Evolutionary conservation across 495 filamentous ascomycete genomes (phyloP).

Genomic region (Emericellopsis terricola): DNA sequence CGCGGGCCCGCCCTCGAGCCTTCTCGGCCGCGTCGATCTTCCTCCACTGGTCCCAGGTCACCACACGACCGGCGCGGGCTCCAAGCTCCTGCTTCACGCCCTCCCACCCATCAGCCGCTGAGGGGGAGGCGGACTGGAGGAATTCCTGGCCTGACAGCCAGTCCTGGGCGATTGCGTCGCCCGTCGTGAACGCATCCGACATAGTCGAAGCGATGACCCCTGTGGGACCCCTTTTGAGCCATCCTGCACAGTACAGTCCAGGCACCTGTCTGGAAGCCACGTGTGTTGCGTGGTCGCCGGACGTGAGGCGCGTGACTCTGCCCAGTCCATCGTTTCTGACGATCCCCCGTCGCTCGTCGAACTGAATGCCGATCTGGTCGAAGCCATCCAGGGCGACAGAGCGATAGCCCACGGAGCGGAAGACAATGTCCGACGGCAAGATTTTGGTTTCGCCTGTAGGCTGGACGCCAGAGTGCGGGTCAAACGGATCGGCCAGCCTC

Average conservation of each 20-base stretch:
- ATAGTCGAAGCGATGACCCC: constrained; percentile 94
- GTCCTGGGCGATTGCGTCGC: constrained; percentile 60
- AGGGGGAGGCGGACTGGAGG: constrained; percentile 21
- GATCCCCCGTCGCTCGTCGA: constrained; percentile 51
- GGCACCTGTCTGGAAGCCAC: constrained; percentile 16
- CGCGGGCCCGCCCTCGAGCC: constrained; percentile 39
- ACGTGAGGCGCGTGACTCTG: constrained; percentile 30
- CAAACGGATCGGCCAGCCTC: constrained; percentile 23
- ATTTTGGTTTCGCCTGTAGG: constrained; percentile 21
- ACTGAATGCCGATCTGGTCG: constrained; percentile 56
- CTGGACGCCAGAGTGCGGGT: constrained; percentile 31
- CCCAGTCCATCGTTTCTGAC: constrained; percentile 77
- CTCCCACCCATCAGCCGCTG: constrained; percentile 46
- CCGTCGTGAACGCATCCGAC: constrained; percentile 85
- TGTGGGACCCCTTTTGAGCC: constrained; percentile 90
- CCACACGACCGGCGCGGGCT: constrained; percentile 22
- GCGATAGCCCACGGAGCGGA: constrained; percentile 86
- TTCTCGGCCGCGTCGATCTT: constrained; percentile 68
- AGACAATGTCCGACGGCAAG: constrained; percentile 48
- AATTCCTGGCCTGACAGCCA: constrained; percentile 33
- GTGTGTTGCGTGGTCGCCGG: constrained; percentile 6
- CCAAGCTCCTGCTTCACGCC: constrained; percentile 35
- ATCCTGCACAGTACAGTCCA: constrained; percentile 85
- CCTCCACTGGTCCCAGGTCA: constrained; percentile 74
- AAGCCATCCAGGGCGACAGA: constrained; percentile 62